A percentile compares a stretch with the other conserved stretches of the same genome.
These are phyloP conservation scores for Castanospermum australe DNA, from an alignment of 306 rosid species.

Conservation along the genomic window DNA sequence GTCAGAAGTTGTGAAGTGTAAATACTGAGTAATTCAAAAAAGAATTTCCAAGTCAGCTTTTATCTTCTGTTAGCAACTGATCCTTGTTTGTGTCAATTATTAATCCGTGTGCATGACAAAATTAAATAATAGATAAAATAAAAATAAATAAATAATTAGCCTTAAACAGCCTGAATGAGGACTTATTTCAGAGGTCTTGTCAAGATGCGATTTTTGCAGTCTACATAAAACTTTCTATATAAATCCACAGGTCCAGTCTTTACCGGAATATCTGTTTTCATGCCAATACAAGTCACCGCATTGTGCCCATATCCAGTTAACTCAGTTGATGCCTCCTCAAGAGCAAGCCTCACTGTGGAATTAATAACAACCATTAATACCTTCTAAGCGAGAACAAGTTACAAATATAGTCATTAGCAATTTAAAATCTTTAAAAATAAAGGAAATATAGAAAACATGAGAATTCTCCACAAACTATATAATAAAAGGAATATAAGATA, in stretches of 20 bases:
- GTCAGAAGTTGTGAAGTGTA: neutral
- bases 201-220: neutral
- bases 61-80: neutral
- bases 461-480: neutral
- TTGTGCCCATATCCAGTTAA: constrained; percentile 90
- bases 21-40: neutral
- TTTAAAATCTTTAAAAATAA: neutral
- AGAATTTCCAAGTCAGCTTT: neutral
- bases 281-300: constrained; percentile 89
- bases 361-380: constrained; percentile 32
- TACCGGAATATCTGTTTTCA: constrained; percentile 94
- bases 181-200: neutral
- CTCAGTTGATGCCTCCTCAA: constrained; percentile 68
- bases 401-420: neutral
- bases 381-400: constrained; percentile 9
- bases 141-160: neutral
- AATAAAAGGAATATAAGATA: neutral
- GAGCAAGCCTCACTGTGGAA: constrained; percentile 89
- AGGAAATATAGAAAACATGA: neutral
- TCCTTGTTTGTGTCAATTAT: neutral
- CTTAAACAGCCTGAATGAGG: constrained; percentile 15
- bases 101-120: neutral
- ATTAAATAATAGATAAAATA: neutral
- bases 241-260: constrained; percentile 8
- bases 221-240: neutral